Base-by-base conservation (phyloP, 305 asterid species). In the Solanum hybrid region DNA sequence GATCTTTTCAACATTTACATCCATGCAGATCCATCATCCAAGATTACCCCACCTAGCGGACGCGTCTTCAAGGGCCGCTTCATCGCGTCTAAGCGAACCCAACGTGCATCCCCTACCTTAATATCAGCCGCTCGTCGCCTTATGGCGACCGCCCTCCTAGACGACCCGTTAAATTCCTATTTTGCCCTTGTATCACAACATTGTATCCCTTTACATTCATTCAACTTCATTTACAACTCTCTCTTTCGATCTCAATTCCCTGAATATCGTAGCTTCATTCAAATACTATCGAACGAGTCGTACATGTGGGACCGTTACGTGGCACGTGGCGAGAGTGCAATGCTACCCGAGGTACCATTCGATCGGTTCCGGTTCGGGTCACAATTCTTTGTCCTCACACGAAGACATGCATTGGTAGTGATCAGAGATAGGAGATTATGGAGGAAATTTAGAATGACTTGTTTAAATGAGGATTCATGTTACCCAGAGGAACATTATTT, bases 401-500 rank as follows among this genome's bases (percentile, higher is more conserved):
- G 98, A 82, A 90, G 89, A 86, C 98, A 97, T 81, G 93, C 98
- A 0, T 84, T 96, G 91, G 88, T 94, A 88, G 97, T 97, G 73
- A 92, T 96, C 24, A 94, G 93, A 92, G 99, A 96, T 88, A 92
- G 98, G 92, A 92, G 89, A 94, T 89, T 96, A 27, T 96, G 99
- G 99, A 92, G 96, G 94, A 96, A 96, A 66, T 96, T 96, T 69
- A 93, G 91, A 79, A 56, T 95, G 71, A 96, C 97, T 12, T 96
- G 99, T 92, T 89, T 94, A 90, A 91, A 94, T 71, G 89, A 93
- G 42, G 92, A 95, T 27, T 92, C 95, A 4, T 96, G 99, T 86
- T 95, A 96, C 88, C 98, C 99, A 3, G 99, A 96, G 89, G 99
- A 96, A 92, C 99, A 96, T 89, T 96, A 95, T 92, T 96, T 96